Evolutionary conservation across 2,329 filamentous ascomycete genomes (phyloP).

Genomic region (Trichoderma endophyticum): DNA sequence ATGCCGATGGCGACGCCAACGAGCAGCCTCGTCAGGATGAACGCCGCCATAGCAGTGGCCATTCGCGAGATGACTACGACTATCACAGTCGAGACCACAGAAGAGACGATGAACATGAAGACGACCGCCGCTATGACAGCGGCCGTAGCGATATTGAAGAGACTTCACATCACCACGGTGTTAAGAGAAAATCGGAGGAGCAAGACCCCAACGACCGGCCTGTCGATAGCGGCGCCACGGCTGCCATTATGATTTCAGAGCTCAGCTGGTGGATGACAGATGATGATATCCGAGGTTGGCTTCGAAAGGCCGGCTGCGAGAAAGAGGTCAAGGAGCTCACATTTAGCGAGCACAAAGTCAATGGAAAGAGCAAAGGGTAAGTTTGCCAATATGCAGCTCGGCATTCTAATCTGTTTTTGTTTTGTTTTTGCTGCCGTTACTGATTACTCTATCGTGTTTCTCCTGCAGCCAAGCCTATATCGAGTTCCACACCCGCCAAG

Average conservation of each 20-base stretch:
- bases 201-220: slow-evolving; percentile 47
- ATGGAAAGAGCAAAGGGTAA: slow-evolving; percentile 97
- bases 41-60: slow-evolving; percentile 30
- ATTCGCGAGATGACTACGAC: slow-evolving; percentile 30
- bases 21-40: slow-evolving; percentile 43
- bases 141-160: slow-evolving; percentile 25
- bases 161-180: slow-evolving; percentile 41
- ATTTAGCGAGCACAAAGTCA: slow-evolving; percentile 98
- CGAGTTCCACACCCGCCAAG: slow-evolving; percentile 79
- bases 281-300: slow-evolving; percentile 88
- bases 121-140: slow-evolving; percentile 31
- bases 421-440: neutral
- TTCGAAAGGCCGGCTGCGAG: slow-evolving; percentile 74
- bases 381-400: slow-evolving; percentile 25
- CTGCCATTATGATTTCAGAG: slow-evolving; percentile 81
- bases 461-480: slow-evolving; percentile 68
- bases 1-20: slow-evolving; percentile 49
- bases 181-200: slow-evolving; percentile 59
- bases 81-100: slow-evolving; percentile 26
- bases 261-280: slow-evolving; percentile 97
- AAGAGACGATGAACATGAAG: slow-evolving; percentile 37
- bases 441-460: slow-evolving; percentile 18
- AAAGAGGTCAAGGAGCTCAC: slow-evolving; percentile 86
- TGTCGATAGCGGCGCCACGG: slow-evolving; percentile 58
- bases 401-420: neutral